Conservation (phyloP, 345 rosid genomes). For the Physaria fendleri region DNA sequence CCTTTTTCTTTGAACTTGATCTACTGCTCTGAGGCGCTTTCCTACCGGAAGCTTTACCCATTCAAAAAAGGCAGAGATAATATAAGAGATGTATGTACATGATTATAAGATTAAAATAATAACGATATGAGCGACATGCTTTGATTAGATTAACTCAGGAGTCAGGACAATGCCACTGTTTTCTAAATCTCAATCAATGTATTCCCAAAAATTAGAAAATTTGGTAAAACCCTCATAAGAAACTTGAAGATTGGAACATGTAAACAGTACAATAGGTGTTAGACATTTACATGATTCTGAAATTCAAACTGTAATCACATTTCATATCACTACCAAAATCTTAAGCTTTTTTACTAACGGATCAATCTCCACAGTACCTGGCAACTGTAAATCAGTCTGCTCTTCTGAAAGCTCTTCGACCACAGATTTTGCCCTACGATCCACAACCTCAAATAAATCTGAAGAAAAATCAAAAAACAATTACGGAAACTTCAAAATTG, state of each 20-base stretch:
- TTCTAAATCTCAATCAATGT: not conserved
- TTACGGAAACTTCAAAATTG: not conserved
- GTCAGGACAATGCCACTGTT: not conserved
- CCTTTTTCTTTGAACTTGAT: conserved; percentile 56
- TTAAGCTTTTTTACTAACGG: not conserved
- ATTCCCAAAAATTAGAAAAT: not conserved
- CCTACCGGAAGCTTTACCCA: conserved; percentile 50
- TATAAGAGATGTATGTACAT: not conserved
- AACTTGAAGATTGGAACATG: not conserved
- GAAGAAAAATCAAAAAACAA: conserved; percentile 1
- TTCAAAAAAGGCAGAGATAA: conserved; percentile 6
- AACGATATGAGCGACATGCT: not conserved
- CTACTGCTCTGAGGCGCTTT: conserved; percentile 70
- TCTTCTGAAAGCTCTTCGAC: conserved; percentile 82
- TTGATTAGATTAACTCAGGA: not conserved
- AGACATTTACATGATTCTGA: not conserved
- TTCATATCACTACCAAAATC: not conserved
- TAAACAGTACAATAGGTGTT: not conserved
- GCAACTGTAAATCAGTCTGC: conserved; percentile 45
- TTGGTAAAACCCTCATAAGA: not conserved
- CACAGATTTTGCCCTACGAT: conserved; percentile 93
- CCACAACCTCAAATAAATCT: conserved; percentile 96
- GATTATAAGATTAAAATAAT: not conserved
- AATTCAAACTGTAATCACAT: not conserved
- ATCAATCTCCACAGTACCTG: conserved; percentile 41